Evolutionary conservation across 2,329 filamentous ascomycete species (phyloP), one percentile per base, ranked within the genome.

Genomic region (Arachnomyces sp.): DNA sequence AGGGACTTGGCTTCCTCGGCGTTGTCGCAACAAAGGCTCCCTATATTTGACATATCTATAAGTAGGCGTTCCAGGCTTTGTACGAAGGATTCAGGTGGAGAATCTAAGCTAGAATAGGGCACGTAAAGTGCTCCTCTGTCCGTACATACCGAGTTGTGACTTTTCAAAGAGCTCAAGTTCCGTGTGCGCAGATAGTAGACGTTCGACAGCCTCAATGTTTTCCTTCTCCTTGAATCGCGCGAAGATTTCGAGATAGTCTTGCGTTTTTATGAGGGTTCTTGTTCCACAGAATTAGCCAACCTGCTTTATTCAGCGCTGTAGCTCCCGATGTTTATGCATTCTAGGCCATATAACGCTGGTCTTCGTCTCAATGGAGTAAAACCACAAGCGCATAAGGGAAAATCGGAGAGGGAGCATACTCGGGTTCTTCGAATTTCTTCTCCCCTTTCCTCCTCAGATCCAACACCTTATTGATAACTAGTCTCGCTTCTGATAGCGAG

Each of bases 1-100:
- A 98, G 74, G 7, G 87, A 95, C 69, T 95, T 95, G 45, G 92
- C 92, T 67, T 98, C 93, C 59, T 98, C 92, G 43, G 87, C 84
- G 33, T 81, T 84, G 55, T 94, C 89, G 60, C 89, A 95, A 65
- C 88, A 95, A 30, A 98, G 72, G 25, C 86, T 94, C 28, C 88
- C 89, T 93, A 56, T 51, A 42, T 28, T 45, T 21, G 39, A 28
- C 34, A 41, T 38, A 42, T 36, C 16, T 33, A 21, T 39, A 32
- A 39, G 36, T 25, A 37, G 28, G 6, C 12, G 30, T 15, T 13
- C 29, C 11, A 15, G 28, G 14, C 13, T 13, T 11, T 9, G 7
- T 31, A 6, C 9, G 18, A 16, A 17, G 25, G 35, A 7, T 12
- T 30, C n/a, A 13, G 16, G 7, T 29, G 21, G 30, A 16, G 33